These are phyloP conservation scores for Tetrapisispora pingtungensis DNA, from an alignment of 805 yeast genomes.

Conservation along the genomic window DNA sequence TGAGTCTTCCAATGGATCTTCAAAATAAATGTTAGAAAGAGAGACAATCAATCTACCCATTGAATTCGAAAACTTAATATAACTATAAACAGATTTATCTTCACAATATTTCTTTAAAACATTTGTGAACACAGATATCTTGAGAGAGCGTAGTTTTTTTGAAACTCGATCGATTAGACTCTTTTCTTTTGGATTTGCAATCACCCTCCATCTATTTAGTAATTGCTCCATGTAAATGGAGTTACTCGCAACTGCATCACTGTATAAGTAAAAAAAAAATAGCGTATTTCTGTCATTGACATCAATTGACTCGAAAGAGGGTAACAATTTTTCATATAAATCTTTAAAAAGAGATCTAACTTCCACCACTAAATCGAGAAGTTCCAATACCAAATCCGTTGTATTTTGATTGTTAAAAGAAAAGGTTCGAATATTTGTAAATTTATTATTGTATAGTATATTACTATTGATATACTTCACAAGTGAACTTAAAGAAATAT, in stretches of 20 bases:
- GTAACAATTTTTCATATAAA: background rate
- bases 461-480: background rate
- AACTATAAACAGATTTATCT: background rate
- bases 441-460: conserved; percentile 5
- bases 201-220: background rate
- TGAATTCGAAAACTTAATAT: no score
- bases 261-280: no score
- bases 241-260: background rate
- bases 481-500: conserved; percentile 6
- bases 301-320: background rate
- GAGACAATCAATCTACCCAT: background rate
- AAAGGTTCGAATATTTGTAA: conserved; percentile 7
- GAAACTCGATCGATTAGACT: background rate
- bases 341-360: background rate
- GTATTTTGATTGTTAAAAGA: background rate
- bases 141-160: background rate
- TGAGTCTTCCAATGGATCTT: background rate
- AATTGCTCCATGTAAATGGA: background rate
- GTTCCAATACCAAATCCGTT: background rate
- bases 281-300: background rate
- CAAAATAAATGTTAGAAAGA: background rate
- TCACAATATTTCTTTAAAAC: background rate
- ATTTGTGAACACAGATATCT: background rate
- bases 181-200: background rate
- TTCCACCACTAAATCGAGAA: background rate